Evolutionary conservation across 192 early-diverging fungal genomes (phyloP).

Genomic region (Linnemannia schmuckeri): DNA sequence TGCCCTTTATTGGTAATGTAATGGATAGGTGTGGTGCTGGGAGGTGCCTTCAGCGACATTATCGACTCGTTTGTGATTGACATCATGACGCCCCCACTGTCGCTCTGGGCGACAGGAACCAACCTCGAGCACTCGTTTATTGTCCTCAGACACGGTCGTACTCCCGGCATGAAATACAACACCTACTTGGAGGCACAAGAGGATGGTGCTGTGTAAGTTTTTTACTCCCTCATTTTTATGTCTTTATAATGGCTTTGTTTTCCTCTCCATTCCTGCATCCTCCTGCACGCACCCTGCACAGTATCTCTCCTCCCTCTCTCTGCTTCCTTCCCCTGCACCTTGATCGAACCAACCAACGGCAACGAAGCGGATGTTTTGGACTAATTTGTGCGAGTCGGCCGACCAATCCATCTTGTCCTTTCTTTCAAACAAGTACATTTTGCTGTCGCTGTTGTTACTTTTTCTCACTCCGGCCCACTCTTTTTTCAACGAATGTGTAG

Average conservation of each 20-base stretch:
- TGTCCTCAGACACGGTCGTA: constrained; percentile 47
- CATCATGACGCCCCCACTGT: constrained; percentile 58
- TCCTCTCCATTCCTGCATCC: not conserved
- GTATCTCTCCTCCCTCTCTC: not conserved
- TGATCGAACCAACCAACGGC: not conserved
- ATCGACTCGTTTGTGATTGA: constrained; percentile 59
- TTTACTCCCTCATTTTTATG: not conserved
- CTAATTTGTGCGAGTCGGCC: not conserved
- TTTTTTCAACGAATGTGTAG: constrained; percentile 5
- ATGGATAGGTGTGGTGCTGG: constrained; percentile 56
- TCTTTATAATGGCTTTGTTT: not conserved
- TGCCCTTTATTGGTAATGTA: not conserved
- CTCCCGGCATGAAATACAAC: constrained; percentile 19
- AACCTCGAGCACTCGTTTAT: constrained; percentile 61
- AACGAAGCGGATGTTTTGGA: not conserved
- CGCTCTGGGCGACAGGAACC: constrained; percentile 50
- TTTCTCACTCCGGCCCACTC: not conserved
- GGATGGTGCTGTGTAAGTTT: constrained; percentile 57
- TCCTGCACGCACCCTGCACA: not conserved
- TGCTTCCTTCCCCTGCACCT: not conserved
- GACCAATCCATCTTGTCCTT: not conserved
- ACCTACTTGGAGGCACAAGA: constrained; percentile 58
- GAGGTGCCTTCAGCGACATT: constrained; percentile 51
- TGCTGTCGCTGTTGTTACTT: not conserved
- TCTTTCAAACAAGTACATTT: not conserved